phyloP scores from a whole-genome alignment of 345 rosid species.

The Lagerstroemia speciosa region DNA sequence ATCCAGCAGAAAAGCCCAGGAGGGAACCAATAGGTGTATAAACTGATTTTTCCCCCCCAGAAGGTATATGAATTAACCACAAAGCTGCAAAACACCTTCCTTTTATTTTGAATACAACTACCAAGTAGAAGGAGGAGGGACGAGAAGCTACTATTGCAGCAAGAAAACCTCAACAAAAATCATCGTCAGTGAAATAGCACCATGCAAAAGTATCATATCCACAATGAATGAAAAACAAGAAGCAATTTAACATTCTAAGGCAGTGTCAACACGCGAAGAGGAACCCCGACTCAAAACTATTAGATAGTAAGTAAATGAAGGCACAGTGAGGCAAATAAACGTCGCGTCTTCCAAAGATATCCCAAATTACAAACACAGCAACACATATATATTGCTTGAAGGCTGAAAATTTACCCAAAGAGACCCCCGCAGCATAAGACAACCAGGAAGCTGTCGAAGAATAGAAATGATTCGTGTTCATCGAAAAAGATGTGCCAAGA shows the following conservation, averaged over 20 bases:
- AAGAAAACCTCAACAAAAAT: background rate
- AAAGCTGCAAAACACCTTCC: background rate
- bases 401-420: background rate
- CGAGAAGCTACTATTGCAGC: background rate
- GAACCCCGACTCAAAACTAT: no score
- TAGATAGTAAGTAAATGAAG: background rate
- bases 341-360: background rate
- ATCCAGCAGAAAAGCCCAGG: background rate
- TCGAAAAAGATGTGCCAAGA: background rate
- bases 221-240: background rate
- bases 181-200: background rate
- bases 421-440: background rate
- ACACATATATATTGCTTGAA: background rate
- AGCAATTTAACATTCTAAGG: background rate
- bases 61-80: no score
- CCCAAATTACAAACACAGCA: no score
- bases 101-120: background rate
- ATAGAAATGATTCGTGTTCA: background rate
- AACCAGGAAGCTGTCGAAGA: background rate
- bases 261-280: background rate
- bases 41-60: background rate
- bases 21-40: background rate
- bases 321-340: background rate
- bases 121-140: background rate
- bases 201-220: background rate